A percentile compares a stretch with the other conserved stretches of the same genome.
These are phyloP conservation scores for Coffea eugenioides DNA, from an alignment of 257 asterid genomes.

Conservation along the genomic window DNA sequence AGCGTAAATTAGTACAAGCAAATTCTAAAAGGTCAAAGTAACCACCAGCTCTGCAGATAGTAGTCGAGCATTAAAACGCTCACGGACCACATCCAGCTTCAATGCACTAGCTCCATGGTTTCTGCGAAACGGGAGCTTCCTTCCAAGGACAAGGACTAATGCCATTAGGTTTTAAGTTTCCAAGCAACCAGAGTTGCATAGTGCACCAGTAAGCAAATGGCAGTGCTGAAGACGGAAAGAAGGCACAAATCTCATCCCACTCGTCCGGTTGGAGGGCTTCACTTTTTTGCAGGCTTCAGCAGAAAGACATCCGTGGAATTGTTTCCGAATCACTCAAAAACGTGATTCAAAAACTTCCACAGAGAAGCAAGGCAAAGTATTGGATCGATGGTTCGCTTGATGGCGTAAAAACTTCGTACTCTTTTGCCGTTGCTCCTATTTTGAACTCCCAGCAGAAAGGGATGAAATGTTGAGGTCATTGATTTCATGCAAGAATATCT, in stretches of 20 bases:
- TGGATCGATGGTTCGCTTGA: neutral
- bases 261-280: neutral
- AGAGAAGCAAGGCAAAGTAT: neutral
- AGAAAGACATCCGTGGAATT: neutral
- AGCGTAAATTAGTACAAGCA: too few species aligned
- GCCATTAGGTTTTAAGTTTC: neutral
- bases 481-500: constrained; percentile 39
- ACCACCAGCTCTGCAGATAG: too few species aligned
- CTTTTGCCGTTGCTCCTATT: neutral
- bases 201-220: neutral
- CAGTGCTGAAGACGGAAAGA: neutral
- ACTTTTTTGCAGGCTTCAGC: neutral
- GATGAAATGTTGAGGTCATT: constrained; percentile 7
- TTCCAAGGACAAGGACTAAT: neutral
- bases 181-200: neutral
- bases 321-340: neutral
- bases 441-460: constrained; percentile 17
- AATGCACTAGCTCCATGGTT: neutral
- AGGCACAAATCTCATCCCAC: neutral
- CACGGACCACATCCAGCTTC: neutral
- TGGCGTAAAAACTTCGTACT: neutral
- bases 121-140: neutral
- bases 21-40: too few species aligned
- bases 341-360: neutral
- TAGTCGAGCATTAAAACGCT: too few species aligned